Evolutionary conservation across 2,329 filamentous ascomycete species (phyloP).

Genomic region (Penicillium vulpinum): DNA sequence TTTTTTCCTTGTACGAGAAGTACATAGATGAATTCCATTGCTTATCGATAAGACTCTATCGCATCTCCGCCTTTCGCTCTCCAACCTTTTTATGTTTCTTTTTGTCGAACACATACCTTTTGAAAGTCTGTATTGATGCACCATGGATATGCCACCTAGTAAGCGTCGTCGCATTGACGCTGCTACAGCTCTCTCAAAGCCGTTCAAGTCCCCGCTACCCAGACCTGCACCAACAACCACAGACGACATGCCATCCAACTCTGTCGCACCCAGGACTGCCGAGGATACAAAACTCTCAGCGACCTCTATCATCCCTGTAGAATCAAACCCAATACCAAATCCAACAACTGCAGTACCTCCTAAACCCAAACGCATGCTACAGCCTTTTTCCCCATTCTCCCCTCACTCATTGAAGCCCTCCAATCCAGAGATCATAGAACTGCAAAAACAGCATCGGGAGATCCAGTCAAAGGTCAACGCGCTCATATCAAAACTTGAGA

Average conservation of each 20-base stretch:
- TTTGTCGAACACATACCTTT: neutral
- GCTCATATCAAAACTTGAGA: constrained; percentile 49
- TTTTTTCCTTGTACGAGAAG: no score
- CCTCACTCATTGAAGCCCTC: constrained; percentile 9
- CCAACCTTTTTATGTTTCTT: neutral
- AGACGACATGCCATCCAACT: constrained; percentile 12
- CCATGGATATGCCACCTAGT: constrained; percentile 38
- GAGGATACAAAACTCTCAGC: neutral
- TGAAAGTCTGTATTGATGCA: neutral
- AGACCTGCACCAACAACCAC: constrained; percentile 34
- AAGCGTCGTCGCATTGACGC: constrained; percentile 67
- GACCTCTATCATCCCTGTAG: neutral
- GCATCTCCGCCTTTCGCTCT: constrained; percentile 3
- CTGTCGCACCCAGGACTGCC: neutral
- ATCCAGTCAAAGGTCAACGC: constrained; percentile 35
- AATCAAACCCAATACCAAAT: neutral
- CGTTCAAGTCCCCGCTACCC: constrained; percentile 70
- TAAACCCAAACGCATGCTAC: constrained; percentile 8
- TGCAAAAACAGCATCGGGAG: constrained; percentile 39
- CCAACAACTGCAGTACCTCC: constrained; percentile 3
- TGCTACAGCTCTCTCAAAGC: constrained; percentile 62
- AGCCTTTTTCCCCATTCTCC: constrained; percentile 10
- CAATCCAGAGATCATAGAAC: constrained; percentile 30
- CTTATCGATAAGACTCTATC: constrained; percentile 23
- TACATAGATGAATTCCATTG: constrained; percentile 12